Evolutionary conservation across 805 yeast species (phyloP).

Genomic region (Hanseniaspora thailandica): DNA sequence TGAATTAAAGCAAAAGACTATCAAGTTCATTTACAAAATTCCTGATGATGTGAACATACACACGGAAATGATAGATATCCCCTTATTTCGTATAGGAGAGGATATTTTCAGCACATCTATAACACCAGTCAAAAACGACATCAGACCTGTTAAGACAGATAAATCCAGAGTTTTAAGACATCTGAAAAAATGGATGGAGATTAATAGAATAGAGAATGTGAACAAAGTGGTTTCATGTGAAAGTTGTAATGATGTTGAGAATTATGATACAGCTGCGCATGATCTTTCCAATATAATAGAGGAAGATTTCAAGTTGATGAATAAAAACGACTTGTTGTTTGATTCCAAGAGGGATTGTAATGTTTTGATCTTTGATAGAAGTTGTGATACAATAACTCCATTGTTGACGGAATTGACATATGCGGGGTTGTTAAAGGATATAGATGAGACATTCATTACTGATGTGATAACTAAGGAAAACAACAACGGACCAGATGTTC

Average conservation of each 20-base stretch:
- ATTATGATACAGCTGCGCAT: conserved; percentile 17
- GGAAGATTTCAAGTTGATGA: conserved; percentile 27
- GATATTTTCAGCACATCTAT: background rate
- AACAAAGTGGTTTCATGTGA: conserved; percentile 9
- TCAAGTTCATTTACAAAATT: conserved; percentile 1
- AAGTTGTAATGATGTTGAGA: conserved; percentile 17
- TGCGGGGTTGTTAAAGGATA: conserved; percentile 69
- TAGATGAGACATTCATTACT: conserved; percentile 40
- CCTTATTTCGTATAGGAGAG: conserved; percentile 8
- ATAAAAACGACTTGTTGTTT: background rate
- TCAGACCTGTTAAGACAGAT: background rate
- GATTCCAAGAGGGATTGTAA: conserved; percentile 43
- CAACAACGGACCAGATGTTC: conserved; percentile 26
- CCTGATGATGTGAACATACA: background rate
- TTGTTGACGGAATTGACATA: conserved; percentile 68
- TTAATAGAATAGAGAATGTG: background rate
- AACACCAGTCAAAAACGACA: background rate
- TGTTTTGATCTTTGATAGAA: conserved; percentile 66
- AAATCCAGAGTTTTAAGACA: background rate
- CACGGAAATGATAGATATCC: background rate
- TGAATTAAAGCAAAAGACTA: background rate
- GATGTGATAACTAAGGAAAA: conserved; percentile 22
- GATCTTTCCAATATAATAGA: conserved; percentile 23
- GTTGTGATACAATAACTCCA: conserved; percentile 60
- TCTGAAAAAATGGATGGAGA: conserved; percentile 1